A percentile compares a stretch with the other conserved stretches of the same genome.
Evolutionary conservation across 148 eudicot genomes (phyloP).

Genomic region (Euryodendron excelsum): DNA sequence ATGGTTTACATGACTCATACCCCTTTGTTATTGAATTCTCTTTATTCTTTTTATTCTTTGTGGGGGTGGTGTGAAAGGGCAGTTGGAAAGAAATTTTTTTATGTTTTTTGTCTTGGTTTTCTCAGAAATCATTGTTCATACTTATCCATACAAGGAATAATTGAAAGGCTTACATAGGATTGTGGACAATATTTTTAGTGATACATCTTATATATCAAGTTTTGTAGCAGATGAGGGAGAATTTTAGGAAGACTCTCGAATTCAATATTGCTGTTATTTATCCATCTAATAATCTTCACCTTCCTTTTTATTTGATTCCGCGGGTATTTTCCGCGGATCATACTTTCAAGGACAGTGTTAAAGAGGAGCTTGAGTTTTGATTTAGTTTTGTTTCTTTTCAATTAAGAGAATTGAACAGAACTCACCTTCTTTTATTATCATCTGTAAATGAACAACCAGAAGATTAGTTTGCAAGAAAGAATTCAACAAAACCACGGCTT

Average conservation of each 20-base stretch:
- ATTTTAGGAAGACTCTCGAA: background rate
- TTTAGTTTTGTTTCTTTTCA: background rate
- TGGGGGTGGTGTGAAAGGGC: background rate
- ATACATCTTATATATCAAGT: background rate
- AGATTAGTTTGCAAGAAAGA: conserved; percentile 9
- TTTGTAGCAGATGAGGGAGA: background rate
- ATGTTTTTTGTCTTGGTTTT: background rate
- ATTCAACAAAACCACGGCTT: conserved; percentile 8
- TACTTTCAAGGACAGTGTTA: background rate
- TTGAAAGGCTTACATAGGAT: background rate
- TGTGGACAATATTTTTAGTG: background rate
- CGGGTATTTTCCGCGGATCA: conserved; percentile 8
- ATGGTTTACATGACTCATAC: background rate
- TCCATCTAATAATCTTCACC: background rate
- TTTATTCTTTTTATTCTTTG: background rate
- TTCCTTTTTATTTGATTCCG: background rate
- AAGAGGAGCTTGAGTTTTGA: background rate
- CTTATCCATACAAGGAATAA: background rate
- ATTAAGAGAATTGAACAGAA: background rate
- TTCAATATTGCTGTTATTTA: background rate
- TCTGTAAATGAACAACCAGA: conserved; percentile 1
- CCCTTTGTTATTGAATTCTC: background rate
- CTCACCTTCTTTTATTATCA: background rate
- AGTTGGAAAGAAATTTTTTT: background rate
- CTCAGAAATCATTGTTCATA: background rate